Evolutionary conservation across 2,329 filamentous ascomycete species (phyloP), one percentile per base, ranked within the genome.

Genomic region (Blumeriella jaapii): DNA sequence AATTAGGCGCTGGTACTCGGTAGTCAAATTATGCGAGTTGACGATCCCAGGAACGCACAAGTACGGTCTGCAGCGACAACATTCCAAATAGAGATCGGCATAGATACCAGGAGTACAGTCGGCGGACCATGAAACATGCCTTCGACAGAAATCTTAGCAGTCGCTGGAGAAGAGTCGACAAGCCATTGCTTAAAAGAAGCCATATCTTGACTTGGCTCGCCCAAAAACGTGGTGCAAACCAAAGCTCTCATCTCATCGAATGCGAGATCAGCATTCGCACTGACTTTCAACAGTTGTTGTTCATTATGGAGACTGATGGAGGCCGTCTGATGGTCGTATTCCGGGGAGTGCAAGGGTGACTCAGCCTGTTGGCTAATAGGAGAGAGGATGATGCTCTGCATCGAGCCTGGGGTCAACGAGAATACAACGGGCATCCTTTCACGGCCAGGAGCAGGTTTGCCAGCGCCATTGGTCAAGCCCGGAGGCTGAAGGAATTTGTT

Each of bases 41-140:
- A 79, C 70, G 45, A 74, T 19, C 75, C 75, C 29, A 79, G 52
- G 41, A 74, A 78, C 46, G 69, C 74, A 55, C 74, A 79, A 14
- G 78, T 73, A 49, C 78, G 77, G 45, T 78, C 73, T 41, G 75
- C 69, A 55, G 77, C 70, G 6, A 79, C 69, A 14, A 76, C 64
- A 44, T 69, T 73, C 71, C 73, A 79, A 10, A 79, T 64, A 4
- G 67, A 64, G 38, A 69, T 64, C 3, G 74, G 73, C 69, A 79
- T 78, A 3, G 74, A 78, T 35, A 79, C 73, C 18, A 79, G 59
- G 6, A 79, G 58, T 61, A 78, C 76, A 0, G 75, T 78, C 1
- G 74, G 74, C 0, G 74, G 74, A 0, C 74, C 75, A 12, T 78
- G 59, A 43, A 79, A 79, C 71, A 79, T 78, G 45, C 73, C 74